These are phyloP conservation scores for Monilinia laxa DNA, from an alignment of 2,329 filamentous ascomycete genomes.

Conservation along the genomic window DNA sequence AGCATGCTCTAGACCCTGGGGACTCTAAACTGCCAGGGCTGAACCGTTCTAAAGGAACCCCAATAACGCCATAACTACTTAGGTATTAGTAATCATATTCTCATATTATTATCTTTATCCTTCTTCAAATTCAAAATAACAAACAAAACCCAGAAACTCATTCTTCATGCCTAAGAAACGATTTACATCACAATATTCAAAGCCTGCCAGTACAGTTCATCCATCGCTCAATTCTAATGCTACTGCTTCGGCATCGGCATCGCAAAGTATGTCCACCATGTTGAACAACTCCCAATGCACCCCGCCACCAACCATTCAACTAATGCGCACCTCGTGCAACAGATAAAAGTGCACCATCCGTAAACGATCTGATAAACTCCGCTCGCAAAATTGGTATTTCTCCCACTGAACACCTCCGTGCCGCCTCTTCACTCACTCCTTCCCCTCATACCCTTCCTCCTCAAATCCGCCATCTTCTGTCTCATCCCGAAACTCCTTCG, in stretches of 20 bases:
- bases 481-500: slow-evolving; percentile 56
- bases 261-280: slow-evolving; percentile 27
- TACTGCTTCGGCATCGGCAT: slow-evolving; percentile 39
- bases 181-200: slow-evolving; percentile 55
- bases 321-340: slow-evolving; percentile 6
- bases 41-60: neutral
- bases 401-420: slow-evolving; percentile 31
- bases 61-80: slow-evolving; percentile 2
- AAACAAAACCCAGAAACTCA: neutral
- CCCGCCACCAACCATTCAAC: neutral
- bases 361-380: slow-evolving; percentile 61
- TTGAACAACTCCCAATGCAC: slow-evolving; percentile 21
- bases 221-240: slow-evolving; percentile 45
- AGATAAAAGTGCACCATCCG: slow-evolving; percentile 41
- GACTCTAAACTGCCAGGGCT: neutral
- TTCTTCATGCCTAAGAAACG: slow-evolving; percentile 63
- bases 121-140: neutral
- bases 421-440: slow-evolving; percentile 24
- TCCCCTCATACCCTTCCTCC: slow-evolving; percentile 56
- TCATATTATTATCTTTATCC: too few relatives aligned
- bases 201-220: slow-evolving; percentile 56
- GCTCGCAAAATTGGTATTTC: slow-evolving; percentile 50
- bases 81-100: too few relatives aligned
- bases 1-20: neutral
- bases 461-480: slow-evolving; percentile 57